Conservation (phyloP, 768 basidiomycete genomes). For the Suillus clintonianus region DNA sequence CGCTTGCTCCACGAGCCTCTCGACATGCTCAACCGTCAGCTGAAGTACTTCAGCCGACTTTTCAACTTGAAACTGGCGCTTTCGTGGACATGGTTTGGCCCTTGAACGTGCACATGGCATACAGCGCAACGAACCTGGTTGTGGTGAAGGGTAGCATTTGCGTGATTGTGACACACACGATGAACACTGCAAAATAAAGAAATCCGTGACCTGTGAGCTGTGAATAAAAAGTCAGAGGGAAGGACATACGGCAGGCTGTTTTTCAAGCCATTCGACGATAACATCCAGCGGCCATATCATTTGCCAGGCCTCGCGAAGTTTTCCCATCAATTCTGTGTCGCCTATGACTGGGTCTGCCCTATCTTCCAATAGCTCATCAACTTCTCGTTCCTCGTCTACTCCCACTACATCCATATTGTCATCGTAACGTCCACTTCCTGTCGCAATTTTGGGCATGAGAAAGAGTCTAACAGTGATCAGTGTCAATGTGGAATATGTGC, state of each 20-base stretch:
- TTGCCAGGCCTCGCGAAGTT: slow-evolving; percentile 7
- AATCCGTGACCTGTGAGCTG: not conserved
- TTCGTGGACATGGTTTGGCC: slow-evolving; percentile 4
- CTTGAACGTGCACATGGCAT: slow-evolving; percentile 7
- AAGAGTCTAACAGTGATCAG: not conserved
- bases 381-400: slow-evolving; percentile 9
- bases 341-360: not conserved
- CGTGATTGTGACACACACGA: slow-evolving; percentile 4
- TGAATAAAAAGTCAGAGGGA: not conserved
- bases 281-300: slow-evolving; percentile 4
- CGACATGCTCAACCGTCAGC: not conserved
- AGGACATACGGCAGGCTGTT: not conserved
- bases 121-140: slow-evolving; percentile 4
- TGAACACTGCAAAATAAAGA: not conserved
- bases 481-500: not conserved
- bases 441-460: not conserved
- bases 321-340: not conserved
- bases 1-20: not conserved
- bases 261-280: slow-evolving; percentile 5
- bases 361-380: slow-evolving; percentile 7
- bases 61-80: slow-evolving; percentile 6
- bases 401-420: not conserved
- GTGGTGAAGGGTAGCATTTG: slow-evolving; percentile 5
- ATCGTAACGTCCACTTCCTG: not conserved
- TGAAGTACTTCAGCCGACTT: slow-evolving; percentile 3